These are phyloP conservation scores for Mucor ambiguus DNA, from an alignment of 371 early-diverging fungal species.

Conservation along the genomic window DNA sequence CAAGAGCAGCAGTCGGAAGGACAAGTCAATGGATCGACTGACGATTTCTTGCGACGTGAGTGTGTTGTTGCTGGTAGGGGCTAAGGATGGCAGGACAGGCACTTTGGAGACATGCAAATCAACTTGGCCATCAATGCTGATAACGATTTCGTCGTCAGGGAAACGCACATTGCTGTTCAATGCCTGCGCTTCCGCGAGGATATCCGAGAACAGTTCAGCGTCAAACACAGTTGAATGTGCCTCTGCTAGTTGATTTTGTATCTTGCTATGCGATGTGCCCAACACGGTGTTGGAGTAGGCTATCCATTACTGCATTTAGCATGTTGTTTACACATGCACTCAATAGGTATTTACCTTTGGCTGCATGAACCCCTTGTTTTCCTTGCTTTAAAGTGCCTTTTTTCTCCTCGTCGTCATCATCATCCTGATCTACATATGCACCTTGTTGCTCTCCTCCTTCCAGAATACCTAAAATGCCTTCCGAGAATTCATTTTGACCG, in stretches of 20 bases:
- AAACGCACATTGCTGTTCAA: conserved; percentile 51
- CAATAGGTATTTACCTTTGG: not conserved
- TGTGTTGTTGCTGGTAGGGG: not conserved
- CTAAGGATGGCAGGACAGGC: not conserved
- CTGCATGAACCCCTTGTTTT: not conserved
- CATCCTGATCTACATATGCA: conserved; percentile 3
- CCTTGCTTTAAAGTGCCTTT: not conserved
- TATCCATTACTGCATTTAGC: not conserved
- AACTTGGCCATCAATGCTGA: conserved; percentile 59
- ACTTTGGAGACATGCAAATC: conserved; percentile 45
- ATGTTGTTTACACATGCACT: not conserved
- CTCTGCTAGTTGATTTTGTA: conserved; percentile 49
- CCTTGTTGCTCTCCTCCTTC: not conserved
- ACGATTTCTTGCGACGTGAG: conserved; percentile 25
- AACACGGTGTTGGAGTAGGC: not conserved
- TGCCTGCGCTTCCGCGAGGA: conserved; percentile 58
- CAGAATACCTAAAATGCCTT: conserved; percentile 21
- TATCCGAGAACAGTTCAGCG: conserved; percentile 55
- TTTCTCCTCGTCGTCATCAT: not conserved
- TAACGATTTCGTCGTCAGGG: conserved; percentile 54
- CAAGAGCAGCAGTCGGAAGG: conserved; percentile 39
- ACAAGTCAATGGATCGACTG: conserved; percentile 34
- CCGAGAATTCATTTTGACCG: conserved; percentile 14
- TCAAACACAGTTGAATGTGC: conserved; percentile 62
- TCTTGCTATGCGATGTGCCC: conserved; percentile 15